A percentile compares a stretch with the other conserved stretches of the same genome.
phyloP scores from a whole-genome alignment of 2,329 filamentous ascomycete genomes.

The Mycocentrospora acerina region DNA sequence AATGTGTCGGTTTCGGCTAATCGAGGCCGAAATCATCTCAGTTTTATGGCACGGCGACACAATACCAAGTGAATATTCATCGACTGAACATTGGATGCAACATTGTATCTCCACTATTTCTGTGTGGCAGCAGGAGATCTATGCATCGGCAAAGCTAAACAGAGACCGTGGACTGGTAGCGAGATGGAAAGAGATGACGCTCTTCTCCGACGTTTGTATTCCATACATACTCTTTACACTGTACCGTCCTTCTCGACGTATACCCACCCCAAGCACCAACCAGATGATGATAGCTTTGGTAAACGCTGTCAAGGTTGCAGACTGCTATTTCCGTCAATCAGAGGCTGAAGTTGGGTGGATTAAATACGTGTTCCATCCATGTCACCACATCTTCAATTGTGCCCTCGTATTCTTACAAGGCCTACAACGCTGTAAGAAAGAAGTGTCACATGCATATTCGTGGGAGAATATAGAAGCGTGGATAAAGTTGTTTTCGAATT shows the following conservation, averaged over 20 bases:
- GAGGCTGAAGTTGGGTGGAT: constrained; percentile 37
- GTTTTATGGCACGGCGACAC: constrained; percentile 36
- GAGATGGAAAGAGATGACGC: constrained; percentile 38
- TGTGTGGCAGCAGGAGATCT: constrained; percentile 36
- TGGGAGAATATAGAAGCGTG: constrained; percentile 31
- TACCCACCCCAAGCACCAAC: constrained; percentile 26
- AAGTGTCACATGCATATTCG: constrained; percentile 29
- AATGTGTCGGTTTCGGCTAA: constrained; percentile 37
- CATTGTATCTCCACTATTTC: constrained; percentile 26
- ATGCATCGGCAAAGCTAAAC: constrained; percentile 30
- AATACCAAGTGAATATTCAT: constrained; percentile 25
- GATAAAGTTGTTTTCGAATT: constrained; percentile 34
- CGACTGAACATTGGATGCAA: constrained; percentile 33
- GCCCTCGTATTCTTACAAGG: constrained; percentile 37
- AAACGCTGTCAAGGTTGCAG: constrained; percentile 35
- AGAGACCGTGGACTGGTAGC: constrained; percentile 24
- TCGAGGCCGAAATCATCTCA: constrained; percentile 38
- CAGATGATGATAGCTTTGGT: constrained; percentile 32
- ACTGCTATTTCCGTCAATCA: constrained; percentile 35
- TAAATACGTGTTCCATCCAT: constrained; percentile 43
- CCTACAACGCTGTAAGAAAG: constrained; percentile 32
- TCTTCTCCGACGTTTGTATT: constrained; percentile 37
- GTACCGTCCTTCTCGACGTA: constrained; percentile 30
- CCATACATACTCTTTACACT: constrained; percentile 36
- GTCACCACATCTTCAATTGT: constrained; percentile 38